These are phyloP conservation scores for Cytospora leucostoma DNA, from an alignment of 2,329 filamentous ascomycete genomes.

Conservation along the genomic window DNA sequence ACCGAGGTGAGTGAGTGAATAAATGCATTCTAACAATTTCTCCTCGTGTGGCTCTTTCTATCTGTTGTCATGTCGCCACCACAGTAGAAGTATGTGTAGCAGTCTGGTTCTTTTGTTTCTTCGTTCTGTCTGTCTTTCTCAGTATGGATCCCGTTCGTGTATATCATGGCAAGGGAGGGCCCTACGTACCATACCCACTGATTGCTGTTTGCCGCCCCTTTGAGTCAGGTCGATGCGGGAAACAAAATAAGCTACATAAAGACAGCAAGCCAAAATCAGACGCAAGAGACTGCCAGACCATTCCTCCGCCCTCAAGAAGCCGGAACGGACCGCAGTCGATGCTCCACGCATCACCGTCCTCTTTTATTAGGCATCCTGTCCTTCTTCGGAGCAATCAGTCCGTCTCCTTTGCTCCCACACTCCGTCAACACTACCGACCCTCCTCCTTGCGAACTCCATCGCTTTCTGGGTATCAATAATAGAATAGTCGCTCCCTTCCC, in stretches of 20 bases:
- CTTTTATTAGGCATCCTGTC: not conserved
- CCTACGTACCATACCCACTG: not conserved
- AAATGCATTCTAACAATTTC: too few relatives aligned
- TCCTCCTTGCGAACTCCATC: not conserved
- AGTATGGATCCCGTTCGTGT: not conserved
- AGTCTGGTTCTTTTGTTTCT: not conserved
- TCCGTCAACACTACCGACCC: not conserved
- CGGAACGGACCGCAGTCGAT: not conserved
- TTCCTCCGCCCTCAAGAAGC: not conserved
- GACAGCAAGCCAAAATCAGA: not conserved
- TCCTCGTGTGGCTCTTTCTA: too few relatives aligned
- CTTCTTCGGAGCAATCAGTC: not conserved
- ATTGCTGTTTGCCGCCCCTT: not conserved
- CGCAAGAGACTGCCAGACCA: not conserved
- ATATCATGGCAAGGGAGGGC: not conserved
- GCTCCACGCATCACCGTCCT: not conserved
- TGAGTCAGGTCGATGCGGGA: not conserved
- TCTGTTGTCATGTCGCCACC: not conserved
- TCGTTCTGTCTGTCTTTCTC: not conserved
- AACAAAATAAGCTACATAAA: not conserved
- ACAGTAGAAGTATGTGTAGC: not conserved
- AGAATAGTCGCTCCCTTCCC: not conserved
- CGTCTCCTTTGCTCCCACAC: not conserved
- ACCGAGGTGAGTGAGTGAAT: too few relatives aligned
- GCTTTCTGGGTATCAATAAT: constrained; percentile 12